phyloP scores from a whole-genome alignment of 202 grass and related monocot species.

The Carex arenaria region DNA sequence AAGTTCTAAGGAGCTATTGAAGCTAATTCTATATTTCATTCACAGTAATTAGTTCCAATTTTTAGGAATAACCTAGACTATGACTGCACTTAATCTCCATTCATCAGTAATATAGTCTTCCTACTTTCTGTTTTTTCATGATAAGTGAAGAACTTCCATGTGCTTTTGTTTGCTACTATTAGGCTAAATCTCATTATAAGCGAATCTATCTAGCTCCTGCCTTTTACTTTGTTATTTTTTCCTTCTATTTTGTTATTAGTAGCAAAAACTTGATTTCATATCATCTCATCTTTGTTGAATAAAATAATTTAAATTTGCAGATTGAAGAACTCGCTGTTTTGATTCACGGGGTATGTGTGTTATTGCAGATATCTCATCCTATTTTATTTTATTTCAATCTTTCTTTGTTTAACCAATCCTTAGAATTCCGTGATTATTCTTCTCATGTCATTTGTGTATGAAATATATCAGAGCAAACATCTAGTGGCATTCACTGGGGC shows the following conservation, averaged over 20 bases:
- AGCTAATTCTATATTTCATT: too few species aligned
- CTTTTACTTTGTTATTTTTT: neutral
- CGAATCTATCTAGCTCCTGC: neutral
- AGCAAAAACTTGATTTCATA: neutral
- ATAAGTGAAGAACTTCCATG: neutral
- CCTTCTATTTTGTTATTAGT: neutral
- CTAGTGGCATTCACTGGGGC: conserved; percentile 94
- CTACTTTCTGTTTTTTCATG: too few species aligned
- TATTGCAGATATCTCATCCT: conserved; percentile 13
- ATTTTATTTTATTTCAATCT: conserved; percentile 6
- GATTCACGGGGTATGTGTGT: conserved; percentile 61
- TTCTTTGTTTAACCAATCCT: neutral
- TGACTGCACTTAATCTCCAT: too few species aligned
- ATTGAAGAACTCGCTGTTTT: conserved; percentile 86
- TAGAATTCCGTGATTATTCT: neutral
- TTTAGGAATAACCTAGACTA: too few species aligned
- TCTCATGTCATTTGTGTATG: neutral
- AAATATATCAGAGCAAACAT: conserved; percentile 87
- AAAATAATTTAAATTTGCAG: conserved; percentile 35
- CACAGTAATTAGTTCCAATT: too few species aligned
- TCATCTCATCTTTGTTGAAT: neutral
- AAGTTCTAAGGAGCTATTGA: neutral
- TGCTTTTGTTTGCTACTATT: neutral
- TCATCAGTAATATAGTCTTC: too few species aligned
- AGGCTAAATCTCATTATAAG: neutral